Evolutionary conservation across 1,284 basidiomycete species (phyloP).

Genomic region (Porogramme epimiltina): DNA sequence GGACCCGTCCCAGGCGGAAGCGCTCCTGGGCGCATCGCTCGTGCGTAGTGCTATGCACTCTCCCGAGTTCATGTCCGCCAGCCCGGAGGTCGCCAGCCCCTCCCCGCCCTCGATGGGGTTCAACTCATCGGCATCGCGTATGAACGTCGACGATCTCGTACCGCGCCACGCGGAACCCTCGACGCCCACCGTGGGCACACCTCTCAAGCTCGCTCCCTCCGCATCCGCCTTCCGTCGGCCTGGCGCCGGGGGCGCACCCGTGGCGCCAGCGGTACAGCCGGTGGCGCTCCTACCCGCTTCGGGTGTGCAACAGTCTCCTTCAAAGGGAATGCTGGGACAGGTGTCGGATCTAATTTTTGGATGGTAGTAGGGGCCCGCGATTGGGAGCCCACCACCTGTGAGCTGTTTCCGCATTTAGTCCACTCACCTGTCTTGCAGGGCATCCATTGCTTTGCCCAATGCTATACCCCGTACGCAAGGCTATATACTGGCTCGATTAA

Average conservation of each 20-base stretch:
- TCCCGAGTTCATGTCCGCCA: constrained; percentile 16
- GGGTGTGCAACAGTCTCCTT: constrained; percentile 36
- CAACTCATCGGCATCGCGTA: constrained; percentile 15
- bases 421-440: too few species aligned
- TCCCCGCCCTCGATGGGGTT: constrained; percentile 21
- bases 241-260: constrained; percentile 25
- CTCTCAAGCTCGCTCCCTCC: constrained; percentile 69
- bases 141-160: constrained; percentile 27
- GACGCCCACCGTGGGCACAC: constrained; percentile 44
- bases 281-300: constrained; percentile 9
- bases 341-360: constrained; percentile 79
- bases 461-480: too few species aligned
- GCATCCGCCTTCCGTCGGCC: constrained; percentile 63
- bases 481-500: too few species aligned
- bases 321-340: constrained; percentile 65
- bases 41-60: constrained; percentile 26
- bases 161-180: constrained; percentile 21
- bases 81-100: constrained; percentile 30
- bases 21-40: constrained; percentile 46
- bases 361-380: too few species aligned
- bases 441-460: too few species aligned
- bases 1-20: constrained; percentile 62
- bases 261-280: constrained; percentile 5
- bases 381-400: too few species aligned
- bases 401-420: too few species aligned